These are phyloP conservation scores for Sporothrix dimorphospora DNA, from an alignment of 2,329 filamentous ascomycete species.

Conservation along the genomic window DNA sequence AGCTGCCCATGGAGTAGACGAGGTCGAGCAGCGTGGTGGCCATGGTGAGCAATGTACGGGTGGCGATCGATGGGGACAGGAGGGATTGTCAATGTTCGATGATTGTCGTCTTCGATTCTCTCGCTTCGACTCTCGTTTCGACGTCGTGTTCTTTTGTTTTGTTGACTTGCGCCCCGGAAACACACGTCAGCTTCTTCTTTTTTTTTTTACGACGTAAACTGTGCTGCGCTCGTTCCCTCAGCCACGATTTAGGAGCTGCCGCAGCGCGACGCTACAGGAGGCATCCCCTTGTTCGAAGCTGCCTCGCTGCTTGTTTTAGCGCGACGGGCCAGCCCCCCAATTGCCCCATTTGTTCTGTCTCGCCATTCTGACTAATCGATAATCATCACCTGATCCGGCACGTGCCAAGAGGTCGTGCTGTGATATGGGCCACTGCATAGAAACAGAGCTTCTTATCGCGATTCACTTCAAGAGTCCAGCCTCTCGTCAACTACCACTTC, in stretches of 20 bases:
- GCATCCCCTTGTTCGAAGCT: conserved; percentile 1
- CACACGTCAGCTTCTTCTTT: conserved; percentile 22
- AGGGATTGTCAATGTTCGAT: not conserved
- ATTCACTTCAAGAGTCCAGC: not conserved
- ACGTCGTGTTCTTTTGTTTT: not conserved
- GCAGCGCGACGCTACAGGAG: not conserved
- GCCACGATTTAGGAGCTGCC: conserved; percentile 24
- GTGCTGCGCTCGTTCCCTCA: not conserved
- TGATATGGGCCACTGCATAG: too few relatives aligned
- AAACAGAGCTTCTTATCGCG: not conserved
- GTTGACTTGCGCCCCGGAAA: not conserved
- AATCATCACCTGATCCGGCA: conserved; percentile 1
- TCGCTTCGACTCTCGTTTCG: not conserved
- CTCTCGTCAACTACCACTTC: not conserved
- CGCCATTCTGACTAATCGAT: not conserved
- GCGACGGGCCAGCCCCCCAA: not conserved
- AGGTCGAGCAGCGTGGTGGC: conserved; percentile 85
- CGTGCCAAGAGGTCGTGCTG: not conserved
- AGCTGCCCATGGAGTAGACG: conserved; percentile 89
- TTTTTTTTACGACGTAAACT: conserved; percentile 18
- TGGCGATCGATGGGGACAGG: not conserved
- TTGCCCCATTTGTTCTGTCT: not conserved
- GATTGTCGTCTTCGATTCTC: not conserved
- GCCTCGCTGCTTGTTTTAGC: conserved; percentile 1
- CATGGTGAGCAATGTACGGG: conserved; percentile 52